Evolutionary conservation across 2,329 filamentous ascomycete genomes (phyloP).

Genomic region (Epichloe amarillans): DNA sequence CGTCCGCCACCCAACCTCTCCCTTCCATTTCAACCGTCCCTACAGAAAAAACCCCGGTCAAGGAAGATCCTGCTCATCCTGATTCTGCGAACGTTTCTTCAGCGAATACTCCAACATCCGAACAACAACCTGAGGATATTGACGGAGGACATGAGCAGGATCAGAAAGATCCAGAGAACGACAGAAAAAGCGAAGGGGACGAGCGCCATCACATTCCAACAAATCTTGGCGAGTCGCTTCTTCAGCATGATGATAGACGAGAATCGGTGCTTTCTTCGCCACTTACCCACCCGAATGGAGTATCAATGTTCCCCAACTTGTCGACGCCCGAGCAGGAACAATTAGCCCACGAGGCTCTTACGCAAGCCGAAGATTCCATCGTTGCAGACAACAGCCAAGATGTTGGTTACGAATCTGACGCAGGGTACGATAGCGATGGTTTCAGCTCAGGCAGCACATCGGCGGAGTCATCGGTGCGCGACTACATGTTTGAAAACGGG

Average conservation of each 20-base stretch:
- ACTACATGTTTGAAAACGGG: conserved; percentile 45
- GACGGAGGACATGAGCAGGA: not conserved
- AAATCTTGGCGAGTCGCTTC: not conserved
- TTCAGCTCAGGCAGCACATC: conserved; percentile 25
- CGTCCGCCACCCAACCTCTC: not conserved
- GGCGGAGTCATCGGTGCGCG: conserved; percentile 27
- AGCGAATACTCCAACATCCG: not conserved
- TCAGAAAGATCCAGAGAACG: not conserved
- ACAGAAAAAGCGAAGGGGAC: not conserved
- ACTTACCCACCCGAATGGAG: conserved; percentile 25
- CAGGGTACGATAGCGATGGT: conserved; percentile 24
- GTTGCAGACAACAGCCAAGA: conserved; percentile 18
- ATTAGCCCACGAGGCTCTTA: conserved; percentile 23
- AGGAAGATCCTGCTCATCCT: not conserved
- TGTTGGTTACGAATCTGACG: conserved; percentile 17
- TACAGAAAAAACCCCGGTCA: not conserved
- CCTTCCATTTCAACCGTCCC: not conserved
- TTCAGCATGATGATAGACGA: conserved; percentile 5
- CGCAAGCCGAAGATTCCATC: conserved; percentile 23
- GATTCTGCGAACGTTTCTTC: not conserved
- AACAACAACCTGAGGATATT: not conserved
- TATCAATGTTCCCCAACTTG: conserved; percentile 22
- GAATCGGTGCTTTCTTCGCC: conserved; percentile 14
- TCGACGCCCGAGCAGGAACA: conserved; percentile 22
- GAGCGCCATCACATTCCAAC: no score